These are phyloP conservation scores for Suillus decipiens DNA, from an alignment of 768 basidiomycete species.

Conservation along the genomic window DNA sequence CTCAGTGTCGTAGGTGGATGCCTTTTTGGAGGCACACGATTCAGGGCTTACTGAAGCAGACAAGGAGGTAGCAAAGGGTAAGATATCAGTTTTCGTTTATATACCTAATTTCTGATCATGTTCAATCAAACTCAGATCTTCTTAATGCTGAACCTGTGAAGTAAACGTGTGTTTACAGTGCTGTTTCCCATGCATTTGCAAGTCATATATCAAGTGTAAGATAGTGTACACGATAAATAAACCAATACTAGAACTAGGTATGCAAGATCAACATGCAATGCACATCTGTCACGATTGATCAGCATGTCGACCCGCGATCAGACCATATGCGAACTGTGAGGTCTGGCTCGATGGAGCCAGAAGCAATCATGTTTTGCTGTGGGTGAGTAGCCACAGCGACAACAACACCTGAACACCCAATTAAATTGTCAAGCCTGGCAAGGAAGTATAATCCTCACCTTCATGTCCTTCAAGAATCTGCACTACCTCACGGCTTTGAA, in stretches of 20 bases:
- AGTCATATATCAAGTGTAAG: conserved; percentile 7
- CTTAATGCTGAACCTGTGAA: conserved; percentile 62
- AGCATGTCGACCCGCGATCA: conserved; percentile 41
- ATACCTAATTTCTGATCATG: not conserved
- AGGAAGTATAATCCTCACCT: conserved; percentile 41
- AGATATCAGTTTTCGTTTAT: conserved; percentile 18
- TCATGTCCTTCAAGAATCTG: conserved; percentile 78
- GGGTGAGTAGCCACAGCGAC: conserved; percentile 61
- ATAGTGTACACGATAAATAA: conserved; percentile 12
- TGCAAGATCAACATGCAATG: not conserved
- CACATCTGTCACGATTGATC: conserved; percentile 10
- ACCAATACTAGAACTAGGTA: conserved; percentile 13
- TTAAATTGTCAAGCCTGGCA: not conserved
- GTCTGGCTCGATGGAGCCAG: conserved; percentile 85
- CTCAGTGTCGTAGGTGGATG: conserved; percentile 63
- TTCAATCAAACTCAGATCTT: conserved; percentile 43
- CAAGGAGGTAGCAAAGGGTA: conserved; percentile 75
- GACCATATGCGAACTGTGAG: conserved; percentile 83
- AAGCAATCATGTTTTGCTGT: conserved; percentile 82
- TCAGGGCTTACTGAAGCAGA: conserved; percentile 81
- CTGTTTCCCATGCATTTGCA: conserved; percentile 15
- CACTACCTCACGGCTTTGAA: conserved; percentile 84
- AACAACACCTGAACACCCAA: conserved; percentile 11
- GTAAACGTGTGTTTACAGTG: conserved; percentile 25
- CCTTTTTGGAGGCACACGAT: conserved; percentile 93